A percentile compares a stretch with the other conserved stretches of the same genome.
These are phyloP conservation scores for Pythium chondricola DNA, from an alignment of 352 stramenopile genomes.

Conservation along the genomic window DNA sequence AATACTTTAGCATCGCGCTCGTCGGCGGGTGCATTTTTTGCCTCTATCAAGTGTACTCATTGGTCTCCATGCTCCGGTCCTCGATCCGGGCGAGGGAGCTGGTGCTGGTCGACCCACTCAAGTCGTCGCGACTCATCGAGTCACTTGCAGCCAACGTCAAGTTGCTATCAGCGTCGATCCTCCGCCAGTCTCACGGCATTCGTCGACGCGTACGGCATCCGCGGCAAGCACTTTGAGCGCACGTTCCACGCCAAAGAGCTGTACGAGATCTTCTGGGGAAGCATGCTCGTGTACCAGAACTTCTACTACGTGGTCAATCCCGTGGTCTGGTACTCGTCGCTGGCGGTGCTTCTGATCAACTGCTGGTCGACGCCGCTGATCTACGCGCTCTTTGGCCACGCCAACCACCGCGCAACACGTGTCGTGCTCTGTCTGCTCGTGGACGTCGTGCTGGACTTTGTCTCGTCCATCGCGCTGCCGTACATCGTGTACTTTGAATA, in stretches of 20 bases:
- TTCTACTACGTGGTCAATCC: conserved; percentile 1
- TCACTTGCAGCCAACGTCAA: no score
- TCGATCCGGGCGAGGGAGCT: neutral
- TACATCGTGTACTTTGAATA: conserved; percentile 7
- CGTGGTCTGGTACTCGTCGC: neutral
- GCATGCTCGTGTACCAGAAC: conserved; percentile 2
- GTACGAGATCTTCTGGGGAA: conserved; percentile 8
- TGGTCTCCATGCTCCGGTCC: neutral
- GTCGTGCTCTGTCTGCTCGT: conserved; percentile 7
- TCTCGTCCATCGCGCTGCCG: conserved; percentile 5
- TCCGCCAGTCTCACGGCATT: no score
- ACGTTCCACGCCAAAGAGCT: conserved; percentile 11
- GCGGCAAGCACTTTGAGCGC: conserved; percentile 8
- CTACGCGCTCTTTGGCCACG: conserved; percentile 1
- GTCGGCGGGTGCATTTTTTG: neutral
- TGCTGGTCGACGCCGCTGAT: conserved; percentile 13
- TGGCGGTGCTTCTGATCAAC: conserved; percentile 10
- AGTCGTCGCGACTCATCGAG: neutral
- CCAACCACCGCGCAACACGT: conserved; percentile 4
- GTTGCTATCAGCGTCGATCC: no score
- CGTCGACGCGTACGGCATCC: conserved; percentile 6
- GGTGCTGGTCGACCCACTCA: neutral
- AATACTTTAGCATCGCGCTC: neutral
- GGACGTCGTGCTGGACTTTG: conserved; percentile 10
- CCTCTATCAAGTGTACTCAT: neutral